phyloP scores from a whole-genome alignment of 805 yeast species.

The Lipomyces yamanashiensis region DNA sequence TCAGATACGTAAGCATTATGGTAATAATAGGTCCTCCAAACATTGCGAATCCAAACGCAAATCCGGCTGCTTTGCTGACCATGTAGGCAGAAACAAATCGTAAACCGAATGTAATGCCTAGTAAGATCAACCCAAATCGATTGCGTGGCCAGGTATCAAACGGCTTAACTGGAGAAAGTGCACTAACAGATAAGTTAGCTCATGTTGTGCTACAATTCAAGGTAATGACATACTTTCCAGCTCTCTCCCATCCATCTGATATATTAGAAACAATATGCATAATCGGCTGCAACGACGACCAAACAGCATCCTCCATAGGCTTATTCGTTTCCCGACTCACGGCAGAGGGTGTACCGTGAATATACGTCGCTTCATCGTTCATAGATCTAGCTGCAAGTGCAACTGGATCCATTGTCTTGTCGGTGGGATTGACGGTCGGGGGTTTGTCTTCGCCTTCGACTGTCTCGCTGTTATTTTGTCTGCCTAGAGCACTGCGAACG shows the following conservation, averaged over 20 bases:
- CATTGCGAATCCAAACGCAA: constrained; percentile 9
- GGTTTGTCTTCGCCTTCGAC: not conserved
- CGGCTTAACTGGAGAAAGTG: constrained; percentile 19
- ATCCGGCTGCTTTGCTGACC: constrained; percentile 7
- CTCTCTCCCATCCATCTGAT: constrained; percentile 28
- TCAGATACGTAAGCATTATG: not conserved
- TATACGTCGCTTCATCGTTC: not conserved
- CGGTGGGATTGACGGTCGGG: not conserved
- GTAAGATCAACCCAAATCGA: constrained; percentile 3
- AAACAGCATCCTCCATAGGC: constrained; percentile 25
- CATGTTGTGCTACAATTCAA: not conserved
- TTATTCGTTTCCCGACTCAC: constrained; percentile 2
- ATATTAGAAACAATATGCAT: constrained; percentile 21
- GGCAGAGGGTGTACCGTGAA: constrained; percentile 1
- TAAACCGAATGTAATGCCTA: not conserved
- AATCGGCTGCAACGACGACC: constrained; percentile 15
- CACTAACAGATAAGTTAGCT: constrained; percentile 5
- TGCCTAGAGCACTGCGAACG: constrained; percentile 17
- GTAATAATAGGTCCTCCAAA: constrained; percentile 21
- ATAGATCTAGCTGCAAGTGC: constrained; percentile 7
- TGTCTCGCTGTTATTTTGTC: constrained; percentile 2
- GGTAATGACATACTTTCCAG: constrained; percentile 11
- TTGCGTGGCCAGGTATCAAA: constrained; percentile 15
- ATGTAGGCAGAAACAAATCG: constrained; percentile 6
- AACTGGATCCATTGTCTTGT: constrained; percentile 5